Evolutionary conservation across 306 rosid species (phyloP).

Genomic region (Castanospermum australe): DNA sequence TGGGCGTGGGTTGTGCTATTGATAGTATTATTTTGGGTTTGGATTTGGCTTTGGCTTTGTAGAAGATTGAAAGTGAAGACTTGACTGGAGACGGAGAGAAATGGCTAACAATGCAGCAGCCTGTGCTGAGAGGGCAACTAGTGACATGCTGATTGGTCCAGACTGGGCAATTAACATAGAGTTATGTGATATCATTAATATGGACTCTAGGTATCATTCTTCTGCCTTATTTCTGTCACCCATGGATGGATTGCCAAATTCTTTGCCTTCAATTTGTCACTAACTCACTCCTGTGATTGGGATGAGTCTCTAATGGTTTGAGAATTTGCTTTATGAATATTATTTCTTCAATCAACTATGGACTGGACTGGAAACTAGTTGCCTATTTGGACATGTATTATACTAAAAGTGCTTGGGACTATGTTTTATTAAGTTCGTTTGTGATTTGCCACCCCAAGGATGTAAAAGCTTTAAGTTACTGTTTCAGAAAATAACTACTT

Average conservation of each 20-base stretch:
- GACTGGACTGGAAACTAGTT: neutral
- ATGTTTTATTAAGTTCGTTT: neutral
- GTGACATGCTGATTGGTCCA: conserved; percentile 92
- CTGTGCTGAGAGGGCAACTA: conserved; percentile 93
- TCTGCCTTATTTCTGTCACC: neutral
- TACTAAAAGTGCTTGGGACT: neutral
- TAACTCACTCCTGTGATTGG: neutral
- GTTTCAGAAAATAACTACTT: neutral
- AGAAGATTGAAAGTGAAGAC: neutral
- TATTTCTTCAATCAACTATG: neutral
- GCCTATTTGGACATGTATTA: neutral
- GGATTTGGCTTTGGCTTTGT: too few species aligned
- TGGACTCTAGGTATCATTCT: conserved; percentile 72
- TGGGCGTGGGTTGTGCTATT: conserved; percentile 1
- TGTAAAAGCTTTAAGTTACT: neutral
- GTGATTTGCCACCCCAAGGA: too few species aligned
- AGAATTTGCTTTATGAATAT: neutral
- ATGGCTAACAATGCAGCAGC: conserved; percentile 85
- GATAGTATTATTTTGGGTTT: neutral
- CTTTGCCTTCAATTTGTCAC: neutral
- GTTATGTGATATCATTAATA: conserved; percentile 83
- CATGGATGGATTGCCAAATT: neutral
- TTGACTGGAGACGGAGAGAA: conserved; percentile 17
- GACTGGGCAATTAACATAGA: conserved; percentile 98
- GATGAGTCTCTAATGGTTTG: neutral